Conservation (phyloP, 2,329 filamentous ascomycete species). For the Aspergillus arachidicola region DNA sequence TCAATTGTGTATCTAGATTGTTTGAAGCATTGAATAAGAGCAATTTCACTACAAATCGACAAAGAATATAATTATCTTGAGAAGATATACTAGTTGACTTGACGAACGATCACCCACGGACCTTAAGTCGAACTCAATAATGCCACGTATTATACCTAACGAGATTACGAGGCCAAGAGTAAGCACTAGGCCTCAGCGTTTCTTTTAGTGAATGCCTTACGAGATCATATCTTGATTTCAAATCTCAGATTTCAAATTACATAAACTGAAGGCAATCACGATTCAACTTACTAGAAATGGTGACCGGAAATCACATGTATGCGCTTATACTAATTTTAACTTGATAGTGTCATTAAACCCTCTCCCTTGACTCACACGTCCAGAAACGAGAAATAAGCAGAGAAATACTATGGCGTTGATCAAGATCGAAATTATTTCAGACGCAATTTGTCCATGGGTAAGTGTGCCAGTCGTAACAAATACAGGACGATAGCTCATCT, state of each 20-base stretch:
- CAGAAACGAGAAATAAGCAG: neutral
- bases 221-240: neutral
- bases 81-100: too few species aligned
- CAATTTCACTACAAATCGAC: too few species aligned
- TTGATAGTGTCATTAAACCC: neutral
- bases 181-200: neutral
- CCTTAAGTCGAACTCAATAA: too few species aligned
- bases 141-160: neutral
- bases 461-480: neutral
- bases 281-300: neutral
- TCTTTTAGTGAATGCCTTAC: neutral
- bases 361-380: rapidly evolving
- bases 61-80: too few species aligned
- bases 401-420: neutral
- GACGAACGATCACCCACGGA: too few species aligned
- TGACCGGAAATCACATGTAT: neutral
- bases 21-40: too few species aligned
- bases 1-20: too few species aligned
- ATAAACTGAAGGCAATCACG: neutral
- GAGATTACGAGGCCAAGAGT: neutral
- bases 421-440: neutral
- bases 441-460: neutral
- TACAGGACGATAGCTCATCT: neutral
- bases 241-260: neutral
- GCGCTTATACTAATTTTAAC: neutral